A percentile compares a stretch with the other conserved stretches of the same genome.
These are phyloP conservation scores for Martiniozyma abietophila DNA, from an alignment of 805 yeast species.

Conservation along the genomic window DNA sequence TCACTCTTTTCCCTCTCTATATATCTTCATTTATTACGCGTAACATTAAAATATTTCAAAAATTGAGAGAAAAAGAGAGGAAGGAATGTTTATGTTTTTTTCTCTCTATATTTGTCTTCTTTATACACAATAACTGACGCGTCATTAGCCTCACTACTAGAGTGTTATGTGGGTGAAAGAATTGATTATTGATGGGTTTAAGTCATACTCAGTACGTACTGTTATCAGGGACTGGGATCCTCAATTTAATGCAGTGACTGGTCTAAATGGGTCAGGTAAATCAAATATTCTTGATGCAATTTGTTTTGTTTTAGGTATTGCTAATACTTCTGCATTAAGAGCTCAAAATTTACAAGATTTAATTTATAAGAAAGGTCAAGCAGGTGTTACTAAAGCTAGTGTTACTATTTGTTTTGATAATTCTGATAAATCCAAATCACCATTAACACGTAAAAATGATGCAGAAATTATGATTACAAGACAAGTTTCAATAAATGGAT, in stretches of 20 bases:
- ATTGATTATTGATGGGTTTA: slow-evolving; percentile 92
- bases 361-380: slow-evolving; percentile 95
- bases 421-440: slow-evolving; percentile 61
- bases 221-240: slow-evolving; percentile 94
- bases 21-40: not conserved
- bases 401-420: slow-evolving; percentile 95
- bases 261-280: slow-evolving; percentile 95
- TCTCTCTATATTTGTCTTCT: not conserved
- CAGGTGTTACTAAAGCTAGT: slow-evolving; percentile 94
- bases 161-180: slow-evolving; percentile 85
- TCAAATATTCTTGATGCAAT: slow-evolving; percentile 95
- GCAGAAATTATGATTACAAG: slow-evolving; percentile 83
- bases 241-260: slow-evolving; percentile 96
- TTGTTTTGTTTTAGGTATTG: slow-evolving; percentile 95
- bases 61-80: not conserved
- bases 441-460: slow-evolving; percentile 77
- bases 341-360: slow-evolving; percentile 90
- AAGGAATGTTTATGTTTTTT: not conserved
- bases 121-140: too few relatives aligned
- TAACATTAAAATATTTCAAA: not conserved
- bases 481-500: slow-evolving; percentile 75
- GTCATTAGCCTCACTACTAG: too few relatives aligned
- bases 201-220: slow-evolving; percentile 94
- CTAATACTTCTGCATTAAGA: slow-evolving; percentile 89
- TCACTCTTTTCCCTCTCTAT: not conserved